Conservation (phyloP, 2,329 filamentous ascomycete species). For the Fusarium sp. region DNA sequence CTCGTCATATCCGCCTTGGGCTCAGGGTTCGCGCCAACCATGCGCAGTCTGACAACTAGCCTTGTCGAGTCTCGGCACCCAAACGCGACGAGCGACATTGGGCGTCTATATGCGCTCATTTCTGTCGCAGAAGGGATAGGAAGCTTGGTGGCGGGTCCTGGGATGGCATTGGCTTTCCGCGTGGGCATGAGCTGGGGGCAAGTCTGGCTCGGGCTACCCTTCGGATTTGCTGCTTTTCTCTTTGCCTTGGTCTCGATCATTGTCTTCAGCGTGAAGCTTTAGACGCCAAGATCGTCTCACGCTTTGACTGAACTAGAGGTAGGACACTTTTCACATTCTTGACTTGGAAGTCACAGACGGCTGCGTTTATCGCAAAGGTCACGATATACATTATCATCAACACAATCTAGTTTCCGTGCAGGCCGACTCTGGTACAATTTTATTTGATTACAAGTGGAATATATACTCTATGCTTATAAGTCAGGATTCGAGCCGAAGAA, state of each 20-base stretch:
- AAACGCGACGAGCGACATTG: conserved; percentile 1
- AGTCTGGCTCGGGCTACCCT: conserved; percentile 10
- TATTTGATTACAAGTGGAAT: not conserved
- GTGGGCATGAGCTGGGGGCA: conserved; percentile 5
- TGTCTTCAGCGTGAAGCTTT: not conserved
- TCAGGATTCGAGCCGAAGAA: not conserved
- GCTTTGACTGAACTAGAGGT: not conserved
- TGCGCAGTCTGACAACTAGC: conserved; percentile 5
- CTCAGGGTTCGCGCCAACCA: conserved; percentile 1
- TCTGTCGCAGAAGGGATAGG: conserved; percentile 5
- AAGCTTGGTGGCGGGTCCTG: not conserved
- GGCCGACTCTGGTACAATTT: not conserved
- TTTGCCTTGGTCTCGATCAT: not conserved
- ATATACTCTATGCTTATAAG: not conserved
- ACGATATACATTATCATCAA: not conserved
- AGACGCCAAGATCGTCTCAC: not conserved
- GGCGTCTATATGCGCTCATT: not conserved
- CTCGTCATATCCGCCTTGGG: conserved; percentile 8
- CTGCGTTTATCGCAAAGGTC: not conserved
- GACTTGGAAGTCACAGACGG: not conserved
- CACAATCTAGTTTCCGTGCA: not conserved
- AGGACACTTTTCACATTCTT: not conserved
- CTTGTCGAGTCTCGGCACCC: conserved; percentile 6
- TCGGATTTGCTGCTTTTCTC: conserved; percentile 4
- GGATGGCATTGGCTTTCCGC: conserved; percentile 4